These are phyloP conservation scores for Corymbia maculata DNA, from an alignment of 345 rosid species.

Conservation along the genomic window DNA sequence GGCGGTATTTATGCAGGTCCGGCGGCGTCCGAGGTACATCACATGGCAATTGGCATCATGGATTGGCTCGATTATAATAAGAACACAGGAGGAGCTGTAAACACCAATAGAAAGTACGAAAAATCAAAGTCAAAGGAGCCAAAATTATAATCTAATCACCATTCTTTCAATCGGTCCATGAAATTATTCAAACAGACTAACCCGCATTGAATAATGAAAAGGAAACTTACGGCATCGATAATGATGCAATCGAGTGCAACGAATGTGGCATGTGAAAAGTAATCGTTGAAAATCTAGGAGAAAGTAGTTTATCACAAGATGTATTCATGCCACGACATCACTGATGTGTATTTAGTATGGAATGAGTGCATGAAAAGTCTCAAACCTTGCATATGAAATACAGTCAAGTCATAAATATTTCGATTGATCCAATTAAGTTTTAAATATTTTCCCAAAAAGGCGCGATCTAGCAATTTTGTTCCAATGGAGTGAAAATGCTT, in stretches of 20 bases:
- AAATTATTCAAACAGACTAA: background rate
- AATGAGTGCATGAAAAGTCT: background rate
- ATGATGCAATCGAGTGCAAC: background rate
- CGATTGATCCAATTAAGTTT: accelerated
- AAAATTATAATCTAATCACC: background rate
- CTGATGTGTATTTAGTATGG: no score
- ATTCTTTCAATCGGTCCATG: background rate
- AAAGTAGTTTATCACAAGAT: no score
- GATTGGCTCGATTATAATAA: background rate
- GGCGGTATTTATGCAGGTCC: background rate
- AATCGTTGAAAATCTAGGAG: background rate
- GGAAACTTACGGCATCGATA: background rate
- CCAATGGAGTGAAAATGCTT: background rate
- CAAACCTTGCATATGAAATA: accelerated
- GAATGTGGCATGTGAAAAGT: accelerated
- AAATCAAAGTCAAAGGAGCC: background rate
- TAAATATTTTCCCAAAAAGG: accelerated
- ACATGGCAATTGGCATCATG: background rate
- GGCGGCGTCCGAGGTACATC: background rate
- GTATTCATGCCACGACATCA: background rate
- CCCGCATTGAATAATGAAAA: background rate
- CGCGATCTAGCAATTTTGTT: background rate
- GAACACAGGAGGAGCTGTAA: background rate
- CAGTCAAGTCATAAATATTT: accelerated
- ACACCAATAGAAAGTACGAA: background rate